phyloP scores from a whole-genome alignment of 345 rosid species.

The Murraya koenigii region DNA sequence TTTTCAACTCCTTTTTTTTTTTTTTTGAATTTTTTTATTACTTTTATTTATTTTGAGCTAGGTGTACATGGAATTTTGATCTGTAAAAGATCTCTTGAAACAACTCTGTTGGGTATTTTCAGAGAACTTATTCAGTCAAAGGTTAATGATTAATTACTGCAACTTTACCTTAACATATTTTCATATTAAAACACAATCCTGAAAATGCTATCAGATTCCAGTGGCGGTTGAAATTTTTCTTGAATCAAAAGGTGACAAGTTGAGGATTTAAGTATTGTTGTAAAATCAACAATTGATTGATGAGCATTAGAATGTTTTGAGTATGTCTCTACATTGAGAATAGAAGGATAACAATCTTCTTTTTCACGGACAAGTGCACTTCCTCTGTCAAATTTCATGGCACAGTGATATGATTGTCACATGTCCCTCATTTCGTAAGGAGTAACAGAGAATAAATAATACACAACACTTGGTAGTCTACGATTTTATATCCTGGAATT shows the following conservation, averaged over 20 bases:
- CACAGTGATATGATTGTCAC: background rate
- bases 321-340: background rate
- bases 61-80: background rate
- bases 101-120: background rate
- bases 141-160: background rate
- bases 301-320: background rate
- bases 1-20: conserved; percentile 1
- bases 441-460: background rate
- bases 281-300: background rate
- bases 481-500: background rate
- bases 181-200: background rate
- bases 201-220: background rate
- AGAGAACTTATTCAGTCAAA: background rate
- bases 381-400: background rate
- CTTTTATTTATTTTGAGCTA: background rate
- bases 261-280: background rate
- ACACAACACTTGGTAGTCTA: background rate
- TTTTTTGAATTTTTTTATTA: too few relatives aligned
- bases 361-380: background rate
- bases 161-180: background rate
- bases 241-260: background rate
- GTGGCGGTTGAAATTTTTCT: background rate
- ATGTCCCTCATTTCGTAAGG: background rate
- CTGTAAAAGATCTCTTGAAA: background rate
- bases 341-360: background rate